A percentile compares a stretch with the other conserved stretches of the same genome.
Conservation (phyloP, 495 filamentous ascomycete species). For the Talaromyces liani region DNA sequence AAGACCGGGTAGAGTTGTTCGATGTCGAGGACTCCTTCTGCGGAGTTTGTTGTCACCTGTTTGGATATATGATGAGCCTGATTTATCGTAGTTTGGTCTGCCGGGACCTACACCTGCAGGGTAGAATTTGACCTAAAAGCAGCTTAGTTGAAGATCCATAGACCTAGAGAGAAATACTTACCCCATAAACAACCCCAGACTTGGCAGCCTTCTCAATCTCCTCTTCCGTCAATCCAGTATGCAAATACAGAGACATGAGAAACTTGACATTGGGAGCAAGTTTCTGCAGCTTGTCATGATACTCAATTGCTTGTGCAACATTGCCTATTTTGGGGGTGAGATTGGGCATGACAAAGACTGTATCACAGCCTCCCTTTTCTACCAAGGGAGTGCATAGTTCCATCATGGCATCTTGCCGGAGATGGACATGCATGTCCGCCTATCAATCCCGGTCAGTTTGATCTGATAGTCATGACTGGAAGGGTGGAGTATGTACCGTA, state of each 20-base stretch:
- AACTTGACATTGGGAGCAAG: conserved; percentile 69
- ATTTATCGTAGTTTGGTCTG: neutral
- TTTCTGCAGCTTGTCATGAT: conserved; percentile 56
- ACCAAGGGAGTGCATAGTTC: conserved; percentile 73
- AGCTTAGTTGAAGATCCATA: neutral
- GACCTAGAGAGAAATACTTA: neutral
- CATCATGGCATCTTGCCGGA: conserved; percentile 77
- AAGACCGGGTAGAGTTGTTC: conserved; percentile 70
- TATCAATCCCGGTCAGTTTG: neutral
- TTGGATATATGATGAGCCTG: neutral
- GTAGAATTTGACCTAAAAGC: conserved; percentile 44
- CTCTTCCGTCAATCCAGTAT: conserved; percentile 68
- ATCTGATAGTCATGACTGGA: neutral
- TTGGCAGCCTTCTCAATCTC: conserved; percentile 66
- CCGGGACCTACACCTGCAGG: conserved; percentile 41
- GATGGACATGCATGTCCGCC: conserved; percentile 37
- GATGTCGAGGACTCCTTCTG: conserved; percentile 70
- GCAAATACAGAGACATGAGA: conserved; percentile 86
- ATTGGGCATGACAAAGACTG: conserved; percentile 79
- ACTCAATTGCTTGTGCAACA: conserved; percentile 66
- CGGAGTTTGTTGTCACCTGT: conserved; percentile 73
- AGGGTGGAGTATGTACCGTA: neutral
- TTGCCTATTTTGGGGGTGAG: conserved; percentile 69
- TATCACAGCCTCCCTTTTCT: conserved; percentile 65
- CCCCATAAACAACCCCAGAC: conserved; percentile 34